Percentiles rank a stretch among this genome's conserved stretches.
These are phyloP conservation scores for Thelonectria olida DNA, from an alignment of 2,329 filamentous ascomycete species.

Conservation along the genomic window DNA sequence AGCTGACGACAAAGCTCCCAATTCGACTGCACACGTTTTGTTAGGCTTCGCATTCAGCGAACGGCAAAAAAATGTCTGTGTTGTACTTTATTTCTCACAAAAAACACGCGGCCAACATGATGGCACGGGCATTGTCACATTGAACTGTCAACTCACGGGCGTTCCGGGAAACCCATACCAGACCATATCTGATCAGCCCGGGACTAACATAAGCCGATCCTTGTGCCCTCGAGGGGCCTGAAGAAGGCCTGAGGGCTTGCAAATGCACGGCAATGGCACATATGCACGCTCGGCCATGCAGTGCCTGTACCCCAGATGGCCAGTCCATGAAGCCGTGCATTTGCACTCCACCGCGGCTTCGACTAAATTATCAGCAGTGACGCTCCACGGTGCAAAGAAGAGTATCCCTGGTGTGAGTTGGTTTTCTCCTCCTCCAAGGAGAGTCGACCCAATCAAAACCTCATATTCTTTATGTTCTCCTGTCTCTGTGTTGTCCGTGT, in stretches of 20 bases:
- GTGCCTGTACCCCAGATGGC: conserved; percentile 38
- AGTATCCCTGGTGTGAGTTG: neutral
- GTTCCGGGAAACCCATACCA: conserved; percentile 6
- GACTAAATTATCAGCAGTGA: conserved; percentile 31
- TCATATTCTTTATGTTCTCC: neutral
- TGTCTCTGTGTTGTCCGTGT: conserved; percentile 3
- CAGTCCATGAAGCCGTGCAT: conserved; percentile 20
- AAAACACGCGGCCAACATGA: conserved; percentile 3
- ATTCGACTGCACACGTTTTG: neutral
- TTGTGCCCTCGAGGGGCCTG: conserved; percentile 4
- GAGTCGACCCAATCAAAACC: neutral
- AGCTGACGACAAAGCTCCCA: neutral
- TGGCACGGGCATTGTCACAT: conserved; percentile 9
- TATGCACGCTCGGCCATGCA: conserved; percentile 25
- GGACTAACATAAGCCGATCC: neutral
- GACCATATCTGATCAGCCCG: neutral
- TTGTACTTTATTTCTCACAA: conserved; percentile 12
- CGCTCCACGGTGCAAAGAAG: conserved; percentile 11
- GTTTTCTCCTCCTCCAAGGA: neutral
- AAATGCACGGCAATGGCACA: conserved; percentile 32
- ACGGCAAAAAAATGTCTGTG: neutral
- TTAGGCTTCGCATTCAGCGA: neutral
- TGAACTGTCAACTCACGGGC: conserved; percentile 3
- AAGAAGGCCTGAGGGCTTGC: conserved; percentile 3
- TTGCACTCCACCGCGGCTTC: conserved; percentile 30